phyloP scores from a whole-genome alignment of 768 basidiomycete genomes.

The Cyclocybe aegerita region DNA sequence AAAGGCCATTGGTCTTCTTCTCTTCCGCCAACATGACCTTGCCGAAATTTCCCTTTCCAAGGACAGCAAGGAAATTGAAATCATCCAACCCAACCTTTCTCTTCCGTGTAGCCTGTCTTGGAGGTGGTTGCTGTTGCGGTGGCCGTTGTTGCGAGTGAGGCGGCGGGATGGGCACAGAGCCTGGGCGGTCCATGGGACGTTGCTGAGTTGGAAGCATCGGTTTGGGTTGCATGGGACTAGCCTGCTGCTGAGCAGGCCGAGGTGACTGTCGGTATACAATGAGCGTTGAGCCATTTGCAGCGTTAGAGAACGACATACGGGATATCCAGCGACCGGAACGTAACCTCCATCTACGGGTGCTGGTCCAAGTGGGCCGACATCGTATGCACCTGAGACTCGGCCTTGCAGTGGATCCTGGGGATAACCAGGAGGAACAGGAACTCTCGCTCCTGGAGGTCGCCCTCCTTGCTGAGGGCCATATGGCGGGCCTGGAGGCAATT shows the following conservation, averaged over 20 bases:
- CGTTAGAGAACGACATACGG: constrained; percentile 24
- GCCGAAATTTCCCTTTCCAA: constrained; percentile 99
- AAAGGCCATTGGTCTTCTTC: constrained; percentile 85
- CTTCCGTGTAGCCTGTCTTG: constrained; percentile 50
- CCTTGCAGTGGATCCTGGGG: constrained; percentile 37
- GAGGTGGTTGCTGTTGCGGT: constrained; percentile 34
- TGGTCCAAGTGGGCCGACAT: constrained; percentile 23
- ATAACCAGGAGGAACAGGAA: constrained; percentile 44
- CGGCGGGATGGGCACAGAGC: constrained; percentile 25
- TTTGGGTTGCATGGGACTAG: constrained; percentile 19
- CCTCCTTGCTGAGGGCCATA: constrained; percentile 21
- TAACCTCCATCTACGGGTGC: constrained; percentile 25
- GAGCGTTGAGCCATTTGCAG: not conserved
- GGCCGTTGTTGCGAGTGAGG: constrained; percentile 25
- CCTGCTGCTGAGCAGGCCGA: constrained; percentile 14
- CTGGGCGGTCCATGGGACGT: constrained; percentile 29
- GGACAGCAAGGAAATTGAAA: constrained; percentile 97
- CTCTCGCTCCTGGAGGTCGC: constrained; percentile 41
- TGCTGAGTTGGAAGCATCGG: constrained; percentile 25
- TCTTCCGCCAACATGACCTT: constrained; percentile 99
- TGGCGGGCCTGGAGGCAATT: constrained; percentile 21
- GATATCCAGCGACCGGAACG: constrained; percentile 37
- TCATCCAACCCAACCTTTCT: constrained; percentile 96
- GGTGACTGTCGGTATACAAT: not conserved
- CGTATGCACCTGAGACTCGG: constrained; percentile 25